phyloP scores from a whole-genome alignment of 768 basidiomycete species.

The Auricularia heimuer region DNA sequence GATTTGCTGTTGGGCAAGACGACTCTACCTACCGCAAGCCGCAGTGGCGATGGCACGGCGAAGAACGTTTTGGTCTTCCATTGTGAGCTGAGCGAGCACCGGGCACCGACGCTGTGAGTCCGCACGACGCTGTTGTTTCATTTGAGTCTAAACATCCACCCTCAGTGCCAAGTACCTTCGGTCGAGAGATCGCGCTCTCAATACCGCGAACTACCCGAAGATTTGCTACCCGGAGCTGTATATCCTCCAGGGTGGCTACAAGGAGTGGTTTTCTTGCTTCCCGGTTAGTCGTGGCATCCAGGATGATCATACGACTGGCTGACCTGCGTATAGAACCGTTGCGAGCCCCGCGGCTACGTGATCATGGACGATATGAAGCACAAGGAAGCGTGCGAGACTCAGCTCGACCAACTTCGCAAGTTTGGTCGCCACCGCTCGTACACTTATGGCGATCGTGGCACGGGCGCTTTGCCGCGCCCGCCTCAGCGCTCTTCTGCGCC shows the following conservation, averaged over 20 bases:
- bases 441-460: conserved; percentile 66
- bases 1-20: conserved; percentile 60
- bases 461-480: conserved; percentile 24
- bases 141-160: background rate
- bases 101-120: conserved; percentile 90
- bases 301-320: background rate
- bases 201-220: conserved; percentile 82
- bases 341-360: conserved; percentile 76
- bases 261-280: conserved; percentile 67
- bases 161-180: conserved; percentile 86
- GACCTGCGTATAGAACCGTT: conserved; percentile 33
- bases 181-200: conserved; percentile 79
- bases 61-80: conserved; percentile 90
- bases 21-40: conserved; percentile 52
- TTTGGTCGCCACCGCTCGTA: conserved; percentile 88
- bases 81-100: conserved; percentile 93
- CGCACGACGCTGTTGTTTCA: conserved; percentile 5
- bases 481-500: conserved; percentile 64
- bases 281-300: conserved; percentile 21
- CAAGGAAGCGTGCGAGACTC: conserved; percentile 68
- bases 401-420: conserved; percentile 87
- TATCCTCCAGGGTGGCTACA: conserved; percentile 94
- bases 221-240: conserved; percentile 96
- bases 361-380: conserved; percentile 92
- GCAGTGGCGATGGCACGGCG: conserved; percentile 55